Evolutionary conservation across 2,329 filamentous ascomycete genomes (phyloP), one percentile per base, ranked within the genome.

Genomic region (Colletotrichum spinosum): DNA sequence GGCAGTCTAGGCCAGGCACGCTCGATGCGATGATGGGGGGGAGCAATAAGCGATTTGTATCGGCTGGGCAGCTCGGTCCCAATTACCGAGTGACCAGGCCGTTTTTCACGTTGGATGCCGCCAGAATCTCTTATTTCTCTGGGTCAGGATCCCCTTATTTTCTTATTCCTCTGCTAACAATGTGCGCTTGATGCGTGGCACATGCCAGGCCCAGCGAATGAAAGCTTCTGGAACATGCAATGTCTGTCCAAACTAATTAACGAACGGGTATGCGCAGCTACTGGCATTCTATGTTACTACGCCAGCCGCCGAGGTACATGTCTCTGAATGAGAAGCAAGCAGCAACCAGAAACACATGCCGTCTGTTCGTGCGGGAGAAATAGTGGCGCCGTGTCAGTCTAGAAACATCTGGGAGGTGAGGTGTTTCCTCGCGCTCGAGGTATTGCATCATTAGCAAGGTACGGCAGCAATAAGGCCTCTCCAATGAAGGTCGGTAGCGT

Each of bases 151-250:
- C 34, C 41, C 52, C 60, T 49, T 48, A 33, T 37, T 55, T 56
- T 34, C 51, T 65, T 65, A 17, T 62, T 62, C 33, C 46, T 11
- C 25, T 55, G 58, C 52, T 48, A 34, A 60, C 35, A 25, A 61
- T 61, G 51, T 37, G 42, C 50, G 33, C 46, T 48, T 25, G 25
- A 25, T 25, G 25, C 25, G 58, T 61, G 41, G 51, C 46, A 56
- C 62, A 51, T 17, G 39, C 39, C 39, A 35, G 54, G 41, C 35
- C 39, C 53, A 25, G 25, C 25, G 25, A 41, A 60, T 55, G 34
- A 50, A 45, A 33, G 52, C 62, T 65, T 65, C 62, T 65, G 57
- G 62, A 65, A 65, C 46, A 61, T 65, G 51, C 57, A 57, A 65
- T 52, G 35, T 57, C 54, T 49, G 25, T 41, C 44, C 58, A 55